phyloP scores from a whole-genome alignment of 2,329 filamentous ascomycete genomes.

The Leptographium wingfieldii region DNA sequence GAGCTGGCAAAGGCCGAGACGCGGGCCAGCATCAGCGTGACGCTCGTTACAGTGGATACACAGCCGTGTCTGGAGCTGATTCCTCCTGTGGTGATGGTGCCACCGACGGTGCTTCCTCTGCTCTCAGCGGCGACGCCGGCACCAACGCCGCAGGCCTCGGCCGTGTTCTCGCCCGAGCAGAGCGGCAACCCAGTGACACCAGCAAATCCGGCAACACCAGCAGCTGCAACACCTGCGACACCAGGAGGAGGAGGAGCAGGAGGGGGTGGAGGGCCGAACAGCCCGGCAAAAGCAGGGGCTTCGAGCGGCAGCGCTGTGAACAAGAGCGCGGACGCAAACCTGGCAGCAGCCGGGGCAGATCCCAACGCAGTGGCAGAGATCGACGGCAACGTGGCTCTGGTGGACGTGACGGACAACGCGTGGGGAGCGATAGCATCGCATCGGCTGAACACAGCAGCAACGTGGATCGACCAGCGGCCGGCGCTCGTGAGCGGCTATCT shows the following conservation, averaged over 20 bases:
- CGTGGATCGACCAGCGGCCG: slow-evolving; percentile 40
- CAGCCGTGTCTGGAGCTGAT: slow-evolving; percentile 51
- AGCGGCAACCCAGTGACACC: slow-evolving; percentile 37
- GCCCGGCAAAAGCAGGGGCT: not conserved
- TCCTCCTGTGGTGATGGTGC: slow-evolving; percentile 39
- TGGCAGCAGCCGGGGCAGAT: slow-evolving; percentile 10
- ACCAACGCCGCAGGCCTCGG: slow-evolving; percentile 48
- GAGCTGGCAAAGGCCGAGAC: slow-evolving; percentile 38
- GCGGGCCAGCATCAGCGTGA: slow-evolving; percentile 38
- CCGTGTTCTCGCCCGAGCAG: slow-evolving; percentile 49
- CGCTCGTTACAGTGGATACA: slow-evolving; percentile 52
- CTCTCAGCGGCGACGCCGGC: slow-evolving; percentile 44
- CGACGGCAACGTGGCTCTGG: slow-evolving; percentile 51
- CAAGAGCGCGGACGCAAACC: slow-evolving; percentile 26
- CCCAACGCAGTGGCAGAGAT: slow-evolving; percentile 26
- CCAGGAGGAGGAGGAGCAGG: slow-evolving; percentile 12
- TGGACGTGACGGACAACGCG: slow-evolving; percentile 61
- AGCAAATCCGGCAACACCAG: slow-evolving; percentile 19
- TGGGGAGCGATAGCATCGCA: slow-evolving; percentile 64
- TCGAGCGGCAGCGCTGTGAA: not conserved
- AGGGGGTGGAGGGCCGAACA: slow-evolving; percentile 1
- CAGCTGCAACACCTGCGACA: slow-evolving; percentile 9
- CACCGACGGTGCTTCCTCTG: slow-evolving; percentile 28
- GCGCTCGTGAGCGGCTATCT: slow-evolving; percentile 53
- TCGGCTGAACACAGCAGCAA: slow-evolving; percentile 46